phyloP scores from a whole-genome alignment of 73 alveolate species.

The Tetrahymena borealis region DNA sequence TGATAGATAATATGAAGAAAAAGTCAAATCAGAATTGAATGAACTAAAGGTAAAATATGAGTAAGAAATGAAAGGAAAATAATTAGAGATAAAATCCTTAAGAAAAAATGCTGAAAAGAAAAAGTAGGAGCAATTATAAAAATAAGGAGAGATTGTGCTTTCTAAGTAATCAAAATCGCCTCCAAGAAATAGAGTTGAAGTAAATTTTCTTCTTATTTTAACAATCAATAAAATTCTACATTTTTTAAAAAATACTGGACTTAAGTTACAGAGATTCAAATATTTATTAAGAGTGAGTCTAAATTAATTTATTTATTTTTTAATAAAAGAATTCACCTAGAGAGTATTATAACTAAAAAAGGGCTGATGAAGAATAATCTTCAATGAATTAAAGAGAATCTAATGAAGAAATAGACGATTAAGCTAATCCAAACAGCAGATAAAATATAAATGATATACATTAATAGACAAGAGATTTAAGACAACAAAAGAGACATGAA shows the following conservation, averaged over 20 bases:
- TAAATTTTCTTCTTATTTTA: background rate
- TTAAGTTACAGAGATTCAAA: too few species aligned
- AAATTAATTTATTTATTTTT: background rate
- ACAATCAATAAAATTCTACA: background rate
- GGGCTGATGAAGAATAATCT: background rate
- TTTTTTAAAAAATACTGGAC: too few species aligned
- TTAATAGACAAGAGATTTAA: background rate
- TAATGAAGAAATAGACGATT: background rate
- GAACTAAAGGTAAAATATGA: background rate
- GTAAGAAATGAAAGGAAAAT: background rate
- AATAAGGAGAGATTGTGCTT: background rate
- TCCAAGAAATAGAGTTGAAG: background rate
- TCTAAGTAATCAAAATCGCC: background rate
- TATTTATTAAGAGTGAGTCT: background rate
- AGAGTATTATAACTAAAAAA: background rate
- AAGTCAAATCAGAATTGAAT: background rate
- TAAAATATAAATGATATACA: background rate
- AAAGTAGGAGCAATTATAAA: background rate
- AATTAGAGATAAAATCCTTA: background rate
- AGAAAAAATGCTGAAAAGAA: background rate
- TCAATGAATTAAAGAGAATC: background rate
- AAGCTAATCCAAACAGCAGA: background rate
- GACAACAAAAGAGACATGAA: background rate
- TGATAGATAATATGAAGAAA: background rate
- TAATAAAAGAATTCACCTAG: background rate